phyloP scores from a whole-genome alignment of 768 basidiomycete genomes.

The Tricholoma bakamatsutake region DNA sequence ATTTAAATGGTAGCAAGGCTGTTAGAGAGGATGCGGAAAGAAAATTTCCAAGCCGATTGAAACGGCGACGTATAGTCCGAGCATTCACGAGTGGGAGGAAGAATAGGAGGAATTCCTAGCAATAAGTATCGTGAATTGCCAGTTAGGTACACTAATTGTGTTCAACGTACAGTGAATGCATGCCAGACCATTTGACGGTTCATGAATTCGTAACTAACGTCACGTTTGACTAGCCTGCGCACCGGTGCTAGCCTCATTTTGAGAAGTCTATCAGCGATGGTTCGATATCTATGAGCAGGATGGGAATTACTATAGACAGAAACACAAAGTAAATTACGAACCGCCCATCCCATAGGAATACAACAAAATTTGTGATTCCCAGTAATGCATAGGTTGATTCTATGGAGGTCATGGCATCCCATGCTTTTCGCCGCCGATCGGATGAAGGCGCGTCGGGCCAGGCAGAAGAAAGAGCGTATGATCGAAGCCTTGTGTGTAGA shows the following conservation, averaged over 20 bases:
- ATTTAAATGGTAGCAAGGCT: slow-evolving; percentile 23
- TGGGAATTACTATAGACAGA: not conserved
- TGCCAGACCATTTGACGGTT: slow-evolving; percentile 99
- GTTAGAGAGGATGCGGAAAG: slow-evolving; percentile 25
- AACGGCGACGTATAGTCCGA: slow-evolving; percentile 53
- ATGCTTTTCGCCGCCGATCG: slow-evolving; percentile 66
- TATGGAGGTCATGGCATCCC: slow-evolving; percentile 58
- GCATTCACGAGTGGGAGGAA: slow-evolving; percentile 79
- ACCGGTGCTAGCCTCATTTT: slow-evolving; percentile 70
- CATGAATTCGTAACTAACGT: slow-evolving; percentile 98
- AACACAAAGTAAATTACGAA: slow-evolving; percentile 17
- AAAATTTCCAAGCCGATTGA: slow-evolving; percentile 32
- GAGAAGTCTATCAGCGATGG: slow-evolving; percentile 74
- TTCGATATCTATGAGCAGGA: slow-evolving; percentile 62
- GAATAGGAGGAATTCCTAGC: slow-evolving; percentile 92
- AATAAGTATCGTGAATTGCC: not conserved
- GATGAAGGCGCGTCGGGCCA: slow-evolving; percentile 90
- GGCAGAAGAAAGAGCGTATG: slow-evolving; percentile 71
- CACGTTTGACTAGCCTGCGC: slow-evolving; percentile 60
- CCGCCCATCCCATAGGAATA: slow-evolving; percentile 86
- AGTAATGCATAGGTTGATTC: slow-evolving; percentile 64
- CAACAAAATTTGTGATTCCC: slow-evolving; percentile 68
- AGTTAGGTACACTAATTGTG: no score
- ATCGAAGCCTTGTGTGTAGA: slow-evolving; percentile 65
- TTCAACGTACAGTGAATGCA: slow-evolving; percentile 79